A percentile compares a stretch with the other conserved stretches of the same genome.
Conservation (phyloP, 1,284 basidiomycete species). For the Ustilago tritici region DNA sequence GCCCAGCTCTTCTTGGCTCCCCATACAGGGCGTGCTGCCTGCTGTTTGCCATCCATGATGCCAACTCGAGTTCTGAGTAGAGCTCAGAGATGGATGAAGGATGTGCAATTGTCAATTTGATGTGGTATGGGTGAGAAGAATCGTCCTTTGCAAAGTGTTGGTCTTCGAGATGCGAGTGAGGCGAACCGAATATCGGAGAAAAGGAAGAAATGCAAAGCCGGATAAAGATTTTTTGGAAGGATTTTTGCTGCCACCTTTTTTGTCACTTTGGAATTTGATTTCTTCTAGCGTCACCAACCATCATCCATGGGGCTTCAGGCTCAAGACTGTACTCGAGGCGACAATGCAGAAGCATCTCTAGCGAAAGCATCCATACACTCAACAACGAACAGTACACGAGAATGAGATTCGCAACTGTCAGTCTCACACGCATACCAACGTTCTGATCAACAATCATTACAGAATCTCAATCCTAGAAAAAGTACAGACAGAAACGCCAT, state of each 20-base stretch:
- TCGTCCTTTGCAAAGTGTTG: constrained; percentile 6
- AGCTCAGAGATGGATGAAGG: not conserved
- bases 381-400: no score
- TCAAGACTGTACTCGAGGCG: not conserved
- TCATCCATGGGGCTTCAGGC: not conserved
- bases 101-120: not conserved
- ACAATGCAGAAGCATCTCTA: not conserved
- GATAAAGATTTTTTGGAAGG: constrained; percentile 5
- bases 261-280: constrained; percentile 2
- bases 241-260: constrained; percentile 5
- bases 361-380: not conserved
- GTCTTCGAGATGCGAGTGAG: constrained; percentile 4
- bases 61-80: not conserved
- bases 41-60: constrained; percentile 18
- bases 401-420: not conserved
- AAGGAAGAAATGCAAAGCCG: constrained; percentile 38
- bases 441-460: not conserved
- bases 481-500: not conserved
- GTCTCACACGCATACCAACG: not conserved
- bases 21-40: constrained; percentile 18
- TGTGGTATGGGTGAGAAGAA: constrained; percentile 5
- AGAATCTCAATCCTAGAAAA: not conserved
- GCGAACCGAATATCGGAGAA: constrained; percentile 20
- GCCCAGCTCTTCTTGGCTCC: constrained; percentile 28
- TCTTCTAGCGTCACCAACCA: not conserved